phyloP scores from a whole-genome alignment of 2,329 filamentous ascomycete species.

The Alternaria solani region DNA sequence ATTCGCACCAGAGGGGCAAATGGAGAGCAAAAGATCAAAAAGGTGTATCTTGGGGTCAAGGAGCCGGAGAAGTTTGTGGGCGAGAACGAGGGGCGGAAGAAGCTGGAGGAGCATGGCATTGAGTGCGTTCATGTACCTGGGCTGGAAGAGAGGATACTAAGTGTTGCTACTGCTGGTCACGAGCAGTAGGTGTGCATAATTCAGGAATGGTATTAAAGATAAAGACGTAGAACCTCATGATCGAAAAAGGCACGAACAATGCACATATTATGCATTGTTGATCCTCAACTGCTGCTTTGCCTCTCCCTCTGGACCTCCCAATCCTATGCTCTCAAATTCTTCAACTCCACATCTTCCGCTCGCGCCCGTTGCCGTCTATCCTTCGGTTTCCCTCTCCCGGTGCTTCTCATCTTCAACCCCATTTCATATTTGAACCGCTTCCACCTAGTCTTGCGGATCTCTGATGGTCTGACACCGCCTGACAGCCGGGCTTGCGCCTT shows the following conservation, averaged over 20 bases:
- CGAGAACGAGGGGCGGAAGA: slow-evolving; percentile 76
- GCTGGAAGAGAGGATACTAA: slow-evolving; percentile 80
- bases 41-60: slow-evolving; percentile 85
- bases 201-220: not conserved
- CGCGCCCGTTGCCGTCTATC: slow-evolving; percentile 3
- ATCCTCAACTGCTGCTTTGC: not conserved
- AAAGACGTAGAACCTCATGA: not conserved
- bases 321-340: slow-evolving; percentile 83
- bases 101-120: slow-evolving; percentile 76
- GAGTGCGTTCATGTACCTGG: slow-evolving; percentile 76
- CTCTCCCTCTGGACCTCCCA: slow-evolving; percentile 63
- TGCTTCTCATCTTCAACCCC: slow-evolving; percentile 18
- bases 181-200: slow-evolving; percentile 29
- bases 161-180: slow-evolving; percentile 86
- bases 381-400: slow-evolving; percentile 10
- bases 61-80: slow-evolving; percentile 92
- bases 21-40: slow-evolving; percentile 69
- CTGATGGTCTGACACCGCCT: slow-evolving; percentile 9
- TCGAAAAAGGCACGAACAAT: no score
- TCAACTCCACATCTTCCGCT: slow-evolving; percentile 42
- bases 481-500: not conserved
- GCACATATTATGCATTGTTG: no score
- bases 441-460: slow-evolving; percentile 22
- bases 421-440: slow-evolving; percentile 26
- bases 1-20: slow-evolving; percentile 56